These are phyloP conservation scores for Elsinoe ampelina DNA, from an alignment of 2,329 filamentous ascomycete species.

Conservation along the genomic window DNA sequence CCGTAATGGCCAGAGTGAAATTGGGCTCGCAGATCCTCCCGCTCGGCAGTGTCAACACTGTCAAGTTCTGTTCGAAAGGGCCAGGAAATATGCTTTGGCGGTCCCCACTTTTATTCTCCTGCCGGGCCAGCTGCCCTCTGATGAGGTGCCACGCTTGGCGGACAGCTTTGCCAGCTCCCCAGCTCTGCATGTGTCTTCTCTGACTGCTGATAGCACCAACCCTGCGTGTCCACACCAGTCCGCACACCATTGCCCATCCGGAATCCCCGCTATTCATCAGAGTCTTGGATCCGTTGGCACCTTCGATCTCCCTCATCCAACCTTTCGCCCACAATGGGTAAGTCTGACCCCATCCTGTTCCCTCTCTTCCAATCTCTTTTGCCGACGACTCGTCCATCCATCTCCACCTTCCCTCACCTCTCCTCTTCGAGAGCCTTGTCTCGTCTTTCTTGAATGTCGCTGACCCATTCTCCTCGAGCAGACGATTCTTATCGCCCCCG, in stretches of 20 bases:
- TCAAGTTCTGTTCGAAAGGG: neutral
- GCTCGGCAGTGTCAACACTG: neutral
- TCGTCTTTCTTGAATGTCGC: constrained; percentile 13
- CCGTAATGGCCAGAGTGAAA: constrained; percentile 5
- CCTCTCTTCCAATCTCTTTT: constrained; percentile 9
- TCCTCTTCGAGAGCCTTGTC: constrained; percentile 4
- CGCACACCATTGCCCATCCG: constrained; percentile 4
- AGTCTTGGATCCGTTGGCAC: constrained; percentile 8
- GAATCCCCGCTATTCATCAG: constrained; percentile 11
- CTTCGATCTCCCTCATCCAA: constrained; percentile 3
- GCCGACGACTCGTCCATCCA: constrained; percentile 5
- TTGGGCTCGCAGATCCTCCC: constrained; percentile 2
- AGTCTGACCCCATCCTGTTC: constrained; percentile 13
- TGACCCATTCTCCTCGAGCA: constrained; percentile 16
- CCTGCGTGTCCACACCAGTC: constrained; percentile 1
- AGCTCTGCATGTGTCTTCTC: neutral
- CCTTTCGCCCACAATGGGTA: constrained; percentile 16
- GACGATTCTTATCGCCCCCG: constrained; percentile 25
- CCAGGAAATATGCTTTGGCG: neutral
- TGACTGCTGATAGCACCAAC: neutral
- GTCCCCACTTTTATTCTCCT: neutral
- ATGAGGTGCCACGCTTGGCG: neutral
- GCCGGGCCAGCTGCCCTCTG: neutral
- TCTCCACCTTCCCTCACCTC: constrained; percentile 14
- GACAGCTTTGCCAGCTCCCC: neutral